Conservation (phyloP, 371 early-diverging fungal genomes). For the Rhizomucor miehei region DNA sequence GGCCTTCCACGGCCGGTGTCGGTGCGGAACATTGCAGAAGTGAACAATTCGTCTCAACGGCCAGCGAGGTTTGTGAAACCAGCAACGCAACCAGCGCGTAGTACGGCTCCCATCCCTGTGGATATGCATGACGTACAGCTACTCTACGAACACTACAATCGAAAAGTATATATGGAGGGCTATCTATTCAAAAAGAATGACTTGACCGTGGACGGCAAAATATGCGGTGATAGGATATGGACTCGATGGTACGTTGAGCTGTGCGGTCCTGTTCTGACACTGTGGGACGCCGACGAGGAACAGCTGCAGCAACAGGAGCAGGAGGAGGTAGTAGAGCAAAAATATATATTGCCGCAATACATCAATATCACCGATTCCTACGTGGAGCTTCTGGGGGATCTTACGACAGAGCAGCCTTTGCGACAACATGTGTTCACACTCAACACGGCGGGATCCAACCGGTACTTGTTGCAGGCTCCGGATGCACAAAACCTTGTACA, state of each 20-base stretch:
- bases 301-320: too few relatives aligned
- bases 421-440: constrained; percentile 37
- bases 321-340: not conserved
- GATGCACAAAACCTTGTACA: constrained; percentile 35
- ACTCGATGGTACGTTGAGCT: constrained; percentile 68
- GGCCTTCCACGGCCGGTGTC: constrained; percentile 13
- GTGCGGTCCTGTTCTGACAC: constrained; percentile 57
- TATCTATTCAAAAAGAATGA: constrained; percentile 63
- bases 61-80: constrained; percentile 22
- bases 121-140: constrained; percentile 24
- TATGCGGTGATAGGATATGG: constrained; percentile 49
- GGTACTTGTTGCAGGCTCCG: constrained; percentile 32
- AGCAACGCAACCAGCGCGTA: constrained; percentile 6
- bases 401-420: constrained; percentile 21
- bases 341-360: constrained; percentile 48
- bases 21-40: constrained; percentile 15
- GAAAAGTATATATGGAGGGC: constrained; percentile 68
- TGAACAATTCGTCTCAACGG: constrained; percentile 7
- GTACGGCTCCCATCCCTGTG: not conserved
- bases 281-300: constrained; percentile 46
- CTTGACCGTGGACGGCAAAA: constrained; percentile 48
- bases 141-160: constrained; percentile 52
- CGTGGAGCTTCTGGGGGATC: constrained; percentile 25
- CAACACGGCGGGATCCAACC: constrained; percentile 63
- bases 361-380: constrained; percentile 71